These are phyloP conservation scores for Leucoagaricus sp. DNA, from an alignment of 1,284 basidiomycete species.

Conservation along the genomic window DNA sequence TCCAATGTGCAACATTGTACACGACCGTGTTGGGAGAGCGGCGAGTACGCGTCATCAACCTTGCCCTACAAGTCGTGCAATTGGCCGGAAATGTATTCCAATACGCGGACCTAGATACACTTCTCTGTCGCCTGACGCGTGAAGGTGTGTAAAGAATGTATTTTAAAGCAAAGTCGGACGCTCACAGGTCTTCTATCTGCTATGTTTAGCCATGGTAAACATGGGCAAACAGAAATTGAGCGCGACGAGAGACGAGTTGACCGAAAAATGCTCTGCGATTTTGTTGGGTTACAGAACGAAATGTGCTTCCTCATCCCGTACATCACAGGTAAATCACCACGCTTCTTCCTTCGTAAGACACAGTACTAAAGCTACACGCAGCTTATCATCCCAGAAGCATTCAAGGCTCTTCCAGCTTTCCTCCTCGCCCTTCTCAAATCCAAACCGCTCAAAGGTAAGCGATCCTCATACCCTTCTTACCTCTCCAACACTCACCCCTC, in stretches of 20 bases:
- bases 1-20: constrained; percentile 93
- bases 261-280: constrained; percentile 84
- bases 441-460: constrained; percentile 86
- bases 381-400: constrained; percentile 94
- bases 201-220: constrained; percentile 63
- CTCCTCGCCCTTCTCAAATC: constrained; percentile 86
- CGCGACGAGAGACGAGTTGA: constrained; percentile 82
- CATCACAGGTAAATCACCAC: constrained; percentile 67
- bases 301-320: constrained; percentile 83
- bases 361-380: constrained; percentile 29
- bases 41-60: constrained; percentile 85
- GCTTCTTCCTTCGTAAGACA: neutral
- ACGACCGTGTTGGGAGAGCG: constrained; percentile 82
- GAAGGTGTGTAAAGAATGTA: constrained; percentile 54
- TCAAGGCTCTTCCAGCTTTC: constrained; percentile 88
- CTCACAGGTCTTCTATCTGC: no score
- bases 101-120: constrained; percentile 89
- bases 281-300: constrained; percentile 89
- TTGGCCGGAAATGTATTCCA: constrained; percentile 93
- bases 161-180: no score
- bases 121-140: constrained; percentile 76
- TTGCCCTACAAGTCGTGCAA: constrained; percentile 80
- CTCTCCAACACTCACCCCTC: constrained; percentile 10
- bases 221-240: constrained; percentile 66
- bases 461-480: neutral